Base-by-base conservation (phyloP, 2,329 filamentous ascomycete species). In the Fusarium sp. region DNA sequence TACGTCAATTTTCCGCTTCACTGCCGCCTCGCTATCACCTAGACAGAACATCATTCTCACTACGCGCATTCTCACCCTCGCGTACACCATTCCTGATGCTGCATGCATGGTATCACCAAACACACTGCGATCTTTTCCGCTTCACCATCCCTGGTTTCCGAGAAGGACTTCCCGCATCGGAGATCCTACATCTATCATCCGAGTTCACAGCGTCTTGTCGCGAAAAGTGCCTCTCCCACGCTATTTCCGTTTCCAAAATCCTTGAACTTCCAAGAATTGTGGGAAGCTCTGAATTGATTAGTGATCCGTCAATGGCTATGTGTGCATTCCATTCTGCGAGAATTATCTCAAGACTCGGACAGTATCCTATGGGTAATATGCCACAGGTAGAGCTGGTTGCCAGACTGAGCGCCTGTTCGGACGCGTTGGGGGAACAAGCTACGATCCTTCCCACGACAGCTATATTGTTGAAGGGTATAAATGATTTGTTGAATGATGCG, bases 91-190 rank as follows among this genome's bases (percentile, higher is more conserved):
- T 67, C 4, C 30, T 75, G 11, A 75, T 75, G 73, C 49, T 75
- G 0, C 73, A 75, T 26, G 65, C 67, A n/a, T 75, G 73, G 72
- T 74, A 71, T 71, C 73, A 75, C 42, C 73, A 75, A 23, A 66
- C 67, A 1, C 72, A 75, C 14, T 74, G 72, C 42, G 73, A 75
- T 19, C 62, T 75, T 6, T 75, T 69, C 23, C 64, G 73, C 4
- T 75, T 75, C 10, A 64, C 71, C 0, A 73, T 75, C 2, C 73
- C 72, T 0, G 73, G 66, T 0, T 69, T 69, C 4, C 37, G 66
- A 7, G 66, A 69, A 14, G 64, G 59, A 2, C 59, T 69, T 0
- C 46, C 59, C 2, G 44, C 34, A 1, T 39, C 26, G 2, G 66
- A 69, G 11, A 52, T 69, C 1, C 3, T 54, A 4, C 50, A 61